phyloP scores from a whole-genome alignment of 1,139 yeast species.

The Geotrichum phurueaensis region DNA sequence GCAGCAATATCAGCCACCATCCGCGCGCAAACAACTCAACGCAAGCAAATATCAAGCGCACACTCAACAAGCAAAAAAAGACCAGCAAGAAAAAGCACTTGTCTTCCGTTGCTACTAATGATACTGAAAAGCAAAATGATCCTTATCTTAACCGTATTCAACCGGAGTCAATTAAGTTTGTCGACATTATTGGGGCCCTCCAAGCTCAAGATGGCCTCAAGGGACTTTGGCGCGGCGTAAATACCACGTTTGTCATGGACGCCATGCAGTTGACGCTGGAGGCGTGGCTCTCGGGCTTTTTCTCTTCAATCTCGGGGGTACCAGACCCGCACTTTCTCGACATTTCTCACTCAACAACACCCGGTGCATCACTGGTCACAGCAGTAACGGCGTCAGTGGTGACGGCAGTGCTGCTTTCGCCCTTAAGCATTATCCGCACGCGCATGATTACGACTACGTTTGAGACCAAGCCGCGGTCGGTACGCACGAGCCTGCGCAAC shows the following conservation, averaged over 20 bases:
- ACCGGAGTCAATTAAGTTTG: constrained; percentile 60
- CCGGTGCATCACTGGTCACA: constrained; percentile 58
- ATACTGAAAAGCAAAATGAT: neutral
- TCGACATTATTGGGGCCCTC: constrained; percentile 66
- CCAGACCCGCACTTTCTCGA: constrained; percentile 90
- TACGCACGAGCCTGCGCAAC: constrained; percentile 35
- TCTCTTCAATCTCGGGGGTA: constrained; percentile 74
- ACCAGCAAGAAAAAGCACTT: neutral
- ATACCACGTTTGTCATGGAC: constrained; percentile 74
- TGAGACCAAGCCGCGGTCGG: constrained; percentile 35
- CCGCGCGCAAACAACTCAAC: neutral
- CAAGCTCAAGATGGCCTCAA: constrained; percentile 72
- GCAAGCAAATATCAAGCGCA: neutral
- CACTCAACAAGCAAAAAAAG: neutral
- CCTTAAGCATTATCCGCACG: constrained; percentile 74
- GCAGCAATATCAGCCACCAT: neutral
- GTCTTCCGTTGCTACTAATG: neutral
- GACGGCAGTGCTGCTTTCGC: constrained; percentile 73
- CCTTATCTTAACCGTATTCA: constrained; percentile 37
- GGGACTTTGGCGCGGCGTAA: constrained; percentile 81
- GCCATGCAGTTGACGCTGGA: constrained; percentile 74
- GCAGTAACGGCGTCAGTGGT: constrained; percentile 67
- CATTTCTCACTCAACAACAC: constrained; percentile 73
- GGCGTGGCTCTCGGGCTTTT: constrained; percentile 86
- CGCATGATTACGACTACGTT: constrained; percentile 62